A percentile compares a stretch with the other conserved stretches of the same genome.
Conservation (phyloP, 2,329 filamentous ascomycete genomes). For the Pseudogymnoascus verrucosus region DNA sequence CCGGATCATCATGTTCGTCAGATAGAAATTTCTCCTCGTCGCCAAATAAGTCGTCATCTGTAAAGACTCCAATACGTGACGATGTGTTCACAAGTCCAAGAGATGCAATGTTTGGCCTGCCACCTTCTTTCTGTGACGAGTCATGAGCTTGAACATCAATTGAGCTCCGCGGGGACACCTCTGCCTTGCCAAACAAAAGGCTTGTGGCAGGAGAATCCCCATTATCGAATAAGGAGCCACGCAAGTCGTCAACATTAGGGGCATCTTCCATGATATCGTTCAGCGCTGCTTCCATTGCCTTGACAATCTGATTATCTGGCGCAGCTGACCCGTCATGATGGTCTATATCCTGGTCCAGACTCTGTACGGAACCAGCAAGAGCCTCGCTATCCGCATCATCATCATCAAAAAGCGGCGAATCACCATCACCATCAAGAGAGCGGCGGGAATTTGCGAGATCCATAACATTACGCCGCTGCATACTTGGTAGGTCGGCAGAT, state of each 20-base stretch:
- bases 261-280: conserved; percentile 86
- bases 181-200: conserved; percentile 44
- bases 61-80: conserved; percentile 84
- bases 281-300: conserved; percentile 86
- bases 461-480: conserved; percentile 17
- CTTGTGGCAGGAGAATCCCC: conserved; percentile 42
- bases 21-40: conserved; percentile 80
- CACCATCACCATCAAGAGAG: conserved; percentile 61
- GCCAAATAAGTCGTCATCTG: conserved; percentile 85
- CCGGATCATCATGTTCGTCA: conserved; percentile 72
- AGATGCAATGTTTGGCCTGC: conserved; percentile 83
- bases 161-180: conserved; percentile 54
- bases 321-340: conserved; percentile 43
- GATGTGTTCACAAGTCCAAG: conserved; percentile 83
- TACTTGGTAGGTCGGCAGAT: conserved; percentile 46
- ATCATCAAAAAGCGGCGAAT: conserved; percentile 63
- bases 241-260: conserved; percentile 56
- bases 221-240: conserved; percentile 58
- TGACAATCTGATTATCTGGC: conserved; percentile 72
- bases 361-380: conserved; percentile 64
- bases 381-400: conserved; percentile 64
- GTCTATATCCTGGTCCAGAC: conserved; percentile 65
- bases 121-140: conserved; percentile 37
- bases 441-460: conserved; percentile 41
- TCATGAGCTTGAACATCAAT: conserved; percentile 45